Evolutionary conservation across 176 grass and related monocot species (phyloP).

Genomic region (Triticum monococcum): DNA sequence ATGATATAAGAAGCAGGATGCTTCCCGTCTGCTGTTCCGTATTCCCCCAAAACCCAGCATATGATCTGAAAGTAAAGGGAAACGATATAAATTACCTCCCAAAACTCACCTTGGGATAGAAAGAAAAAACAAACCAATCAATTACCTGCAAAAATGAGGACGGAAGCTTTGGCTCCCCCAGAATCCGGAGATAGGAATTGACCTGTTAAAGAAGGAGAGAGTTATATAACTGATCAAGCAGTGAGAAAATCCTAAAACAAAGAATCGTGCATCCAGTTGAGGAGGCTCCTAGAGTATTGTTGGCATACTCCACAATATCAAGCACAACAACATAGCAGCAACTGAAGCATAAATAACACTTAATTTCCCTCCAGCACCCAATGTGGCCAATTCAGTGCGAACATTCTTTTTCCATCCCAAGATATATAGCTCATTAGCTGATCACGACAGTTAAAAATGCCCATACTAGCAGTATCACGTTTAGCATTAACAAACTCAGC

Average conservation of each 20-base stretch:
- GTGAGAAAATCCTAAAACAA: background rate
- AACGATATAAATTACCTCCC: constrained; percentile 18
- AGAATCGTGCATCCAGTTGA: constrained; percentile 14
- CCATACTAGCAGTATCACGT: background rate
- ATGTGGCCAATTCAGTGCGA: background rate
- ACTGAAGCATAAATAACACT: background rate
- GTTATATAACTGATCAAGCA: constrained; percentile 2
- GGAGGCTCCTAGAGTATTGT: background rate
- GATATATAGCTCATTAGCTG: background rate
- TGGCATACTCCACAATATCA: background rate
- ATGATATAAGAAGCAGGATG: constrained; percentile 91
- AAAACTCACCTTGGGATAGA: constrained; percentile 5
- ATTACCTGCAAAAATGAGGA: constrained; percentile 94
- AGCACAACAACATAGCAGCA: background rate
- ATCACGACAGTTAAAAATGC: background rate
- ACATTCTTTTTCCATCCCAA: background rate
- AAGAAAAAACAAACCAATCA: constrained; percentile 27
- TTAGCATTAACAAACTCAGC: background rate
- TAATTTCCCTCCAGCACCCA: background rate
- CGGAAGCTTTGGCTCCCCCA: constrained; percentile 97
- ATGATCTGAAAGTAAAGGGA: constrained; percentile 62
- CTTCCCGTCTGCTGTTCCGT: constrained; percentile 87
- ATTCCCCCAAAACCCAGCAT: constrained; percentile 99
- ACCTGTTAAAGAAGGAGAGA: constrained; percentile 53
- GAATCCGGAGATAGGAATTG: constrained; percentile 89